These are phyloP conservation scores for Lentinus tigrinus DNA, from an alignment of 768 basidiomycete species.

Conservation along the genomic window DNA sequence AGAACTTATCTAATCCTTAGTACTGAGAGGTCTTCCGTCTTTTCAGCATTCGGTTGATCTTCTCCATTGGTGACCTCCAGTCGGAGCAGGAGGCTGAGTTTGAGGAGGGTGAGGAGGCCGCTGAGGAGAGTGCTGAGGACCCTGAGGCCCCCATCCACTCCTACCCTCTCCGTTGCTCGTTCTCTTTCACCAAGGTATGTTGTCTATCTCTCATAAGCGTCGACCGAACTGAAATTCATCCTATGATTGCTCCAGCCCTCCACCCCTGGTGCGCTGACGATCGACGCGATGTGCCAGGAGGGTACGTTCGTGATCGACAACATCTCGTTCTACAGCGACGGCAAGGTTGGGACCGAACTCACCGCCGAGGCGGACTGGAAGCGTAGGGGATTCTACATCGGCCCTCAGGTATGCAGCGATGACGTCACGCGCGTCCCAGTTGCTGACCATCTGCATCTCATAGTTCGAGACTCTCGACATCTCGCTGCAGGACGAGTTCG, in stretches of 20 bases:
- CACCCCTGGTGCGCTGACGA: conserved; percentile 64
- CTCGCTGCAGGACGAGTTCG: conserved; percentile 86
- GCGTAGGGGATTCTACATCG: conserved; percentile 87
- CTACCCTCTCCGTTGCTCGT: conserved; percentile 75
- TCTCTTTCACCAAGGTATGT: conserved; percentile 82
- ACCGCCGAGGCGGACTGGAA: conserved; percentile 94
- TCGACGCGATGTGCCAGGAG: conserved; percentile 79
- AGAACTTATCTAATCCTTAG: background rate
- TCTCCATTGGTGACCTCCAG: conserved; percentile 90
- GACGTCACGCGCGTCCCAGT: background rate
- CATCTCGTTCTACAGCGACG: conserved; percentile 80
- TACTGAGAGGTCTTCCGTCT: background rate
- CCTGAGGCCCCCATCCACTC: conserved; percentile 38
- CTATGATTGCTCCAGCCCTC: conserved; percentile 37
- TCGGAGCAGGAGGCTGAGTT: conserved; percentile 36
- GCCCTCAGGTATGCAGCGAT: conserved; percentile 64
- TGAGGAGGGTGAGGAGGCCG: conserved; percentile 39
- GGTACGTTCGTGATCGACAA: conserved; percentile 86
- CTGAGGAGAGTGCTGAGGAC: conserved; percentile 31
- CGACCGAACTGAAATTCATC: background rate
- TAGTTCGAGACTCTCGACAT: conserved; percentile 91
- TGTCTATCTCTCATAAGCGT: background rate
- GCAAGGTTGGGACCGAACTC: conserved; percentile 67
- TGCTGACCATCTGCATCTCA: background rate
- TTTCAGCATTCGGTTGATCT: conserved; percentile 79